Evolutionary conservation across 192 early-diverging fungal genomes (phyloP), one percentile per base, ranked within the genome.

Genomic region (Coemansia sp.): DNA sequence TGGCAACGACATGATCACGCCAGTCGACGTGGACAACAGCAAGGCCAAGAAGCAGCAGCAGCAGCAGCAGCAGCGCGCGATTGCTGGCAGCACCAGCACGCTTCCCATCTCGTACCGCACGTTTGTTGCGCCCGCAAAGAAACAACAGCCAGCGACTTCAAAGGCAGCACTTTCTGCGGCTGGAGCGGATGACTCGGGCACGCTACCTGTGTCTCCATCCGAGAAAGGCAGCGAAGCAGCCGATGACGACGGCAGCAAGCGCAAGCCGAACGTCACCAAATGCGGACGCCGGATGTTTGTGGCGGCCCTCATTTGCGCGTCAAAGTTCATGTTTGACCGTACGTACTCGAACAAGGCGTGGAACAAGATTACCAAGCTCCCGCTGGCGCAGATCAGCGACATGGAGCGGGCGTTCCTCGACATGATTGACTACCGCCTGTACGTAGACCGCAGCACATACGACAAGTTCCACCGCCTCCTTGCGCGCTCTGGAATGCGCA

Each of bases 241-340:
- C 29, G 29, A 29, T 22, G 29, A 53, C 40, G 35, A 25, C 38
- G 35, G 54, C 32, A 61, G 52, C 53, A 60, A 58, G 58, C 25
- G 34, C 60, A 74, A 76, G 74, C 80, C 76, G 38, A 84, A 85
- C 41, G 76, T 83, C 17, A 79, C 89, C 29, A 79, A 82, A 63
- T 90, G 89, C 58, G 89, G 87, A 10, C 88, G 91, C 55, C 87
- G 91, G 67, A 87, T 95, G 85, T 95, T 93, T 80, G 75, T 94
- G 29, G 87, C 90, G 25, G 84, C 93, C 0, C 77, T 96, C 20
- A 89, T 96, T 59, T 75, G 92, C 20, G 91, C 95, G 10, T 91
- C 91, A 55, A 96, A 96, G 76, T 94, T 89, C 66, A 85, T 90
- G 52, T 86, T 86, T 45, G 95, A 96, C 83, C 88, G 87, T 62